phyloP scores from a whole-genome alignment of 1,284 basidiomycete species.

The Irpex rosettiformis region DNA sequence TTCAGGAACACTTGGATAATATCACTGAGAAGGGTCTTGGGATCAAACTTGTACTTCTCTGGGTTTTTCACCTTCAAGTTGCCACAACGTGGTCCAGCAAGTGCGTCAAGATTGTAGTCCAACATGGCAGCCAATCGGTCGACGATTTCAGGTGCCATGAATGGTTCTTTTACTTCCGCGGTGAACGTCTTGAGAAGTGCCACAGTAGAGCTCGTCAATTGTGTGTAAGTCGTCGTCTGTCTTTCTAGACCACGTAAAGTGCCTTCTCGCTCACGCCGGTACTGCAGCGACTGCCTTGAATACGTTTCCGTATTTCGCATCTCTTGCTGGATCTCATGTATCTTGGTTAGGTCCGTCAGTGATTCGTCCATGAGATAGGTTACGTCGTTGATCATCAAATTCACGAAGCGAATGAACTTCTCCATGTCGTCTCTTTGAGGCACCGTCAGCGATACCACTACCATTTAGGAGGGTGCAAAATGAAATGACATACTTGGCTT shows the following conservation, averaged over 20 bases:
- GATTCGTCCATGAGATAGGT: constrained; percentile 99
- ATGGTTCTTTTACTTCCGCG: constrained; percentile 86
- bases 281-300: constrained; percentile 60
- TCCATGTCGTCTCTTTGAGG: constrained; percentile 70
- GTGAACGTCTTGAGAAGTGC: constrained; percentile 91
- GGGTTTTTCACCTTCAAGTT: constrained; percentile 86
- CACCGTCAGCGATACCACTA: constrained; percentile 7
- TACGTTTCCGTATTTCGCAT: constrained; percentile 77
- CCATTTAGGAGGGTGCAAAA: not conserved
- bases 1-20: constrained; percentile 93
- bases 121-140: constrained; percentile 95
- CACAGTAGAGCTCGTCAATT: constrained; percentile 85
- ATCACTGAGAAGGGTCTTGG: constrained; percentile 80
- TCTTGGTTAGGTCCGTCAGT: constrained; percentile 83
- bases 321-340: constrained; percentile 82
- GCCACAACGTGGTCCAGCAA: constrained; percentile 84
- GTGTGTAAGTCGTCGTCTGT: constrained; percentile 82
- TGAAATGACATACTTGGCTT: constrained; percentile 61
- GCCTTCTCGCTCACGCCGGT: constrained; percentile 84
- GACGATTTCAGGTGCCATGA: constrained; percentile 97
- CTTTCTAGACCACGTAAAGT: constrained; percentile 78
- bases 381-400: constrained; percentile 98
- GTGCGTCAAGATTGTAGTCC: constrained; percentile 89
- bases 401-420: constrained; percentile 93
- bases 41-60: constrained; percentile 90